Base-by-base conservation (phyloP, 768 basidiomycete genomes). In the Pisolithus microcarpus region DNA sequence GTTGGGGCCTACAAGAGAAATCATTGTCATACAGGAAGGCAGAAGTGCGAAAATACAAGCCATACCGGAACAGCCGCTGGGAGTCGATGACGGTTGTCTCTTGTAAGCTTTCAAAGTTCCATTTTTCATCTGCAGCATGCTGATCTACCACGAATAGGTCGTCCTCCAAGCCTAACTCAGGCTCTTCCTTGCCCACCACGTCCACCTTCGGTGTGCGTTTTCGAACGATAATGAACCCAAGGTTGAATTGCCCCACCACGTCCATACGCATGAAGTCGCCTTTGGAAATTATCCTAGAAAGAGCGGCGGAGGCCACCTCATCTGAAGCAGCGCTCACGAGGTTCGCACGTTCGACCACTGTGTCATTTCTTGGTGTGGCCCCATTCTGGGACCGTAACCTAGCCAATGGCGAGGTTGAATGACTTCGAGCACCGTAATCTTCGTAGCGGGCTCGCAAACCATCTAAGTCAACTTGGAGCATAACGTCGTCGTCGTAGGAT, bases 81-180 rank as follows among this genome's bases (percentile, higher is more conserved):
- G 87, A 89, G 57, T 88, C 79, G 51, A 99, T 93, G 47, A 77
- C 78, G 10, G 94, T 97, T n/a, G 84, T 91, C 56, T 80, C 76
- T 66, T 98, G 95, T 51, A 98, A 70, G 1, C 80, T 87, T 73
- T 98, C 96, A 63, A 98, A 98, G 64, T 98, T 98, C 70, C 90
- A 97, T 71, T 98, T 98, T 69, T 98, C 96, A 67, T 99, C 96
- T 5, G 91, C 85, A 5, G 95, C 95, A 66, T 98, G 95, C 63
- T 98, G 95, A 60, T 98, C 95, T 16, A 98, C 79, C 55, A 99
- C 92, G 69, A 97, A 98, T 38, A 99, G 72, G 60, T 99, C 95
- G 62, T 98, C 94, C 70, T 81, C 72, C 37, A 9, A 36, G 5
- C 26, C 51, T 30, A 8, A 51, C 8, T 13, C 48, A 6, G 39